Base-by-base conservation (phyloP, 495 filamentous ascomycete species). In the Podospora sp. region DNA sequence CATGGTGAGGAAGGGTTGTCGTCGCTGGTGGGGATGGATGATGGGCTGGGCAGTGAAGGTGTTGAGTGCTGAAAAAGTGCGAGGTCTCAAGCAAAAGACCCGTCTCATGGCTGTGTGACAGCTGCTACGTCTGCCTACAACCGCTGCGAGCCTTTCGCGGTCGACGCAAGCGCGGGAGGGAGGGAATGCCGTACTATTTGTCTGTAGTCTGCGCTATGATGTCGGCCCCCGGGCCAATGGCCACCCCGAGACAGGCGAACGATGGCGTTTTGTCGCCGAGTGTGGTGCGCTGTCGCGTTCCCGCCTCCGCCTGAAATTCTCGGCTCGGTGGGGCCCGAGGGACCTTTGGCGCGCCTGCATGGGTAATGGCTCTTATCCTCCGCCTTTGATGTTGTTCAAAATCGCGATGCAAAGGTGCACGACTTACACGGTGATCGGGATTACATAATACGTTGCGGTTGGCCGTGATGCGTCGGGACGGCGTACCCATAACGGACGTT, bases 1-100 rank as follows among this genome's bases (percentile, higher is more conserved):
- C 67, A 69, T 69, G 50, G 59, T 59, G 57, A 20, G 12, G 33
- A 8, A n/a, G n/a, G n/a, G n/a, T n/a, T n/a, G 51, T 20, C 46
- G 40, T 16, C 24, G 46, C 1, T 20, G 27, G 20, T 27, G 27
- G 56, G 46, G 40, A 46, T 46, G 40, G 12, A 14, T 46, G 12
- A 12, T 14, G 40, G 40, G 9, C 14, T 11, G 5, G 2, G 11
- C 11, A 14, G 40, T 2, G 40, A 46, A 2, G 40, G 12, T 11
- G 40, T 46, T 46, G 40, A 18, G 40, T 11, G 16, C 5, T 2
- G 40, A 11, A 2, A 46, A 11, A 18, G 16, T 18, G 40, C 40
- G 40, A 46, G 40, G 40, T 46, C 40, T 46, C 14, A 46, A 6
- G 40, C 40, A 46, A 46, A 46, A 46, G 40, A 46, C 9, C 40